phyloP scores from a whole-genome alignment of 2,329 filamentous ascomycete species.

The Colletotrichum coccodes region DNA sequence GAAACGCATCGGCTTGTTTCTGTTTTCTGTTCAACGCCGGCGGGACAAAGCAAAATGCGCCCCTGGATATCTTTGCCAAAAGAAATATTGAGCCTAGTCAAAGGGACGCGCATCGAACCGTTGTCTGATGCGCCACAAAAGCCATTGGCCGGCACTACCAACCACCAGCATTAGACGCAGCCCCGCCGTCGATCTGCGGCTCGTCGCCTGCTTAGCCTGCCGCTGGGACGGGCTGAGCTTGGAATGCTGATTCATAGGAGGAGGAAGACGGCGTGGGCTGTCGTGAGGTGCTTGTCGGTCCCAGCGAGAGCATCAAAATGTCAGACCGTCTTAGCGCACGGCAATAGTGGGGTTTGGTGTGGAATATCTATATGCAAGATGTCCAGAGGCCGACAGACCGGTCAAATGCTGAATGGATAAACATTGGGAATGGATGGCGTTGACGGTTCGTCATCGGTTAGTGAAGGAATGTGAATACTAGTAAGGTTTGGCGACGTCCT shows the following conservation, averaged over 20 bases:
- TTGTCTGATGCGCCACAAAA: constrained; percentile 6
- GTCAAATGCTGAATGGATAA: too few species aligned
- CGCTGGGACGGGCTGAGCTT: not conserved
- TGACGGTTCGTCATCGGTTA: not conserved
- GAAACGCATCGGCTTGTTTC: not conserved
- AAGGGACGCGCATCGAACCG: not conserved
- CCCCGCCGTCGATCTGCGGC: not conserved
- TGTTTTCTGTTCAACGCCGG: not conserved
- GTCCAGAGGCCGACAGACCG: too few species aligned
- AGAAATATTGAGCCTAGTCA: not conserved
- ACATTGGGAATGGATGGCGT: not conserved
- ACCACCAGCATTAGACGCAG: not conserved
- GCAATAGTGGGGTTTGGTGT: not conserved
- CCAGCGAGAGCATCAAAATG: not conserved
- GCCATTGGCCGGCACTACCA: not conserved
- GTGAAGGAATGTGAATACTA: not conserved
- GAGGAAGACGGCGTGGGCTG: not conserved
- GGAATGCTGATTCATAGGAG: not conserved
- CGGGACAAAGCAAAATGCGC: not conserved
- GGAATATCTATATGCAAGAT: not conserved
- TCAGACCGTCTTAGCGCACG: not conserved
- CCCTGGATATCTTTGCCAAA: not conserved
- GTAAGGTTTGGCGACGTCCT: not conserved
- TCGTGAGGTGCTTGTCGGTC: not conserved
- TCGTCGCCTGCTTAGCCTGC: not conserved